phyloP scores from a whole-genome alignment of 345 rosid genomes.

The Erysimum cheiranthoides region DNA sequence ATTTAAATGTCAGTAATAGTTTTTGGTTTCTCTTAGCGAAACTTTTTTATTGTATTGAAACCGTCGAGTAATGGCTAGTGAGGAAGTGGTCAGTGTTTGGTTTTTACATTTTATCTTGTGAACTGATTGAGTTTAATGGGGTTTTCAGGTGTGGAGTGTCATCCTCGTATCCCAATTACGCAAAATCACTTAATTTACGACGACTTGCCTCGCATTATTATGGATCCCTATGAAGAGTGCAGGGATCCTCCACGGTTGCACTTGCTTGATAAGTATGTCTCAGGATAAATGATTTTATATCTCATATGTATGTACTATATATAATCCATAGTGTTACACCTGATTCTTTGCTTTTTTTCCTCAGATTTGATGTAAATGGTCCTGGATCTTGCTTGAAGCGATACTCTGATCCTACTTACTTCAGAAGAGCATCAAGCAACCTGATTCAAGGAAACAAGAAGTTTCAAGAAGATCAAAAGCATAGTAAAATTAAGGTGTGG shows the following conservation, averaged over 20 bases:
- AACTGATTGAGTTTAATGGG: background rate
- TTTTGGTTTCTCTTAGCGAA: background rate
- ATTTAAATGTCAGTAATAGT: background rate
- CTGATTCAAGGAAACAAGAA: slow-evolving; percentile 55
- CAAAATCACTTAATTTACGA: slow-evolving; percentile 78
- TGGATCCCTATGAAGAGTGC: slow-evolving; percentile 93
- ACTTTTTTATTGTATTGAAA: background rate
- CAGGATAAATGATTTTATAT: background rate
- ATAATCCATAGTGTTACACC: slow-evolving; percentile 20
- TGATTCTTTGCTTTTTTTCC: slow-evolving; percentile 40
- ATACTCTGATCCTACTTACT: slow-evolving; percentile 92
- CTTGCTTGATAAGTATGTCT: slow-evolving; percentile 83
- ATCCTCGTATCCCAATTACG: slow-evolving; percentile 65
- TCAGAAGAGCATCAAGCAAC: slow-evolving; percentile 64
- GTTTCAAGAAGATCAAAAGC: slow-evolving; percentile 58
- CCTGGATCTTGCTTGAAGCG: slow-evolving; percentile 92
- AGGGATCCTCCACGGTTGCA: slow-evolving; percentile 81
- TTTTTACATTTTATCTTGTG: slow-evolving; percentile 1
- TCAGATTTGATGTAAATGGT: slow-evolving; percentile 85
- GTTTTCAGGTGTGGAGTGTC: slow-evolving; percentile 90
- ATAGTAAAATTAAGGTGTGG: slow-evolving; percentile 70
- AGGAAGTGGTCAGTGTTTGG: slow-evolving; percentile 12
- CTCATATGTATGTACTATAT: slow-evolving; percentile 4
- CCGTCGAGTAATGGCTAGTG: background rate
- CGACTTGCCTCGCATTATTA: slow-evolving; percentile 81